A percentile compares a stretch with the other conserved stretches of the same genome.
These are phyloP conservation scores for Coniferiporia sulphurascens DNA, from an alignment of 1,284 basidiomycete species.

Conservation along the genomic window DNA sequence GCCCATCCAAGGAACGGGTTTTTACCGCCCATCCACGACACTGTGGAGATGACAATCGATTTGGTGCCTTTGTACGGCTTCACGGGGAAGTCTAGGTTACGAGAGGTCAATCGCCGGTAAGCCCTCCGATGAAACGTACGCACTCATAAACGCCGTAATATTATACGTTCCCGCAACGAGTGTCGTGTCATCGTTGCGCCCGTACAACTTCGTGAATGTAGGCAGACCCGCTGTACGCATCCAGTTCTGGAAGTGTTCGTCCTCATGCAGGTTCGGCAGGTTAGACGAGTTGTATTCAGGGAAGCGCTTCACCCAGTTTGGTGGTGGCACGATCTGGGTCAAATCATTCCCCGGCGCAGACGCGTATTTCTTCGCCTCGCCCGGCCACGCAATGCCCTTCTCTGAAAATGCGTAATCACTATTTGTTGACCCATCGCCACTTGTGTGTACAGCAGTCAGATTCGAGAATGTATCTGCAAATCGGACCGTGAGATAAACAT, in stretches of 20 bases:
- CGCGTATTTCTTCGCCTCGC: slow-evolving; percentile 88
- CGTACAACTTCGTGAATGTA: slow-evolving; percentile 94
- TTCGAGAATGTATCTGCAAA: slow-evolving; percentile 73
- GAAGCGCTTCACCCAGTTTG: slow-evolving; percentile 79
- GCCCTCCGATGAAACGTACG: slow-evolving; percentile 28
- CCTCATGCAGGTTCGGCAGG: slow-evolving; percentile 66
- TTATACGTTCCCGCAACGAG: slow-evolving; percentile 77
- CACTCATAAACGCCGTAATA: slow-evolving; percentile 80
- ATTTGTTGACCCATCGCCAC: slow-evolving; percentile 35
- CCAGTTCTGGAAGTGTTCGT: slow-evolving; percentile 99
- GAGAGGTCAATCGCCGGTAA: slow-evolving; percentile 13
- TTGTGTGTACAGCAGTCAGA: slow-evolving; percentile 38
- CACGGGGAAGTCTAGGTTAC: slow-evolving; percentile 83
- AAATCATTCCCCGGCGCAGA: slow-evolving; percentile 53
- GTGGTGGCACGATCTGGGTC: slow-evolving; percentile 79
- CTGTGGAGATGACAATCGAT: slow-evolving; percentile 93
- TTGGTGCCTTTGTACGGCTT: slow-evolving; percentile 91
- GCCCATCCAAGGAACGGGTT: slow-evolving; percentile 97
- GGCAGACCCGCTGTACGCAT: slow-evolving; percentile 98
- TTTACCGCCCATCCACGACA: slow-evolving; percentile 97
- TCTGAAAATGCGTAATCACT: slow-evolving; percentile 75
- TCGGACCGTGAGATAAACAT: background rate
- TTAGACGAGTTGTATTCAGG: slow-evolving; percentile 70
- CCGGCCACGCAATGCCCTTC: slow-evolving; percentile 89
- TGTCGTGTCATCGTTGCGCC: slow-evolving; percentile 77